phyloP scores from a whole-genome alignment of 805 yeast species.

The Ogataea degrootiae region DNA sequence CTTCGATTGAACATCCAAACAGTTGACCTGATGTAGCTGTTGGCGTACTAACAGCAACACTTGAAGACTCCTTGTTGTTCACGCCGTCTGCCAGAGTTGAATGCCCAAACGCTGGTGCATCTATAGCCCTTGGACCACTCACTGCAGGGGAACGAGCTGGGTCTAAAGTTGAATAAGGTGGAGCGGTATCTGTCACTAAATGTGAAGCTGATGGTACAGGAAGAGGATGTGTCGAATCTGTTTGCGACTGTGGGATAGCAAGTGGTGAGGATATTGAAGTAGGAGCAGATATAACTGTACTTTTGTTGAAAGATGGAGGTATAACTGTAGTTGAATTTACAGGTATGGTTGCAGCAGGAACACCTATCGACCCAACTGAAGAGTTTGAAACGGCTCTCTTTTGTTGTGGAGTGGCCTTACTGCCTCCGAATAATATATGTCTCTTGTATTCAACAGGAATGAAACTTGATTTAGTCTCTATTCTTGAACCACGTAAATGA shows the following conservation, averaged over 20 bases:
- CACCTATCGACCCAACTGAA: neutral
- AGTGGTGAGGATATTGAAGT: neutral
- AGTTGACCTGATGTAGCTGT: slow-evolving; percentile 35
- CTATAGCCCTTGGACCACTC: slow-evolving; percentile 22
- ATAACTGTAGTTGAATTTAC: neutral
- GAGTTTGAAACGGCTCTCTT: neutral
- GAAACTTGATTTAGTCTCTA: slow-evolving; percentile 36
- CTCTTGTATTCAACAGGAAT: slow-evolving; percentile 67
- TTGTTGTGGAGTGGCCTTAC: neutral
- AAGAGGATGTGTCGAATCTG: neutral
- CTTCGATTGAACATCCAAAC: slow-evolving; percentile 81
- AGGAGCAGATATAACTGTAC: too few species aligned
- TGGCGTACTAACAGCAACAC: slow-evolving; percentile 3
- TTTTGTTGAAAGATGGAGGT: too few species aligned
- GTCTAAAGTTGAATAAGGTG: slow-evolving; percentile 24
- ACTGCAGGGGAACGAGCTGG: slow-evolving; percentile 18
- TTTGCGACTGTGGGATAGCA: neutral
- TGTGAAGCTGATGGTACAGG: slow-evolving; percentile 1
- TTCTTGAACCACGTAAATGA: slow-evolving; percentile 40
- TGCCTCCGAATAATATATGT: slow-evolving; percentile 55
- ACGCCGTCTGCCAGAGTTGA: neutral
- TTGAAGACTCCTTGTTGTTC: slow-evolving; percentile 2
- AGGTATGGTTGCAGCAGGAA: neutral
- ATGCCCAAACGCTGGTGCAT: neutral
- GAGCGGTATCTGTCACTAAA: slow-evolving; percentile 1